phyloP scores from a whole-genome alignment of 495 filamentous ascomycete species.

The Trichoderma virens region DNA sequence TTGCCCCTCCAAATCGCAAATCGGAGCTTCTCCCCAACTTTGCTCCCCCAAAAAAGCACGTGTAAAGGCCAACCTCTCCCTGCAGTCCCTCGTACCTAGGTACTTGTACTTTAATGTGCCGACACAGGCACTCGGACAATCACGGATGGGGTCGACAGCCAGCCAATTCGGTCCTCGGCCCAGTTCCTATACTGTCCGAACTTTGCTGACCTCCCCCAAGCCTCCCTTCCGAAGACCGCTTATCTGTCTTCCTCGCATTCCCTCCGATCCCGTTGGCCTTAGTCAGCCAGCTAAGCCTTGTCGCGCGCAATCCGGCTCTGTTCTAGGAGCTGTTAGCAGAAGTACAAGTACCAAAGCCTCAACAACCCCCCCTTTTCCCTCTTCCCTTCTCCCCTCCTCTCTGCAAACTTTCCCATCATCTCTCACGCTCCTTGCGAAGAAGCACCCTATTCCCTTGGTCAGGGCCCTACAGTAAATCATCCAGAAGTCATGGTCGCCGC shows the following conservation, averaged over 20 bases:
- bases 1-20: background rate
- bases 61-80: background rate
- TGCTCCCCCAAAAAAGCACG: background rate
- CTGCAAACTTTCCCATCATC: constrained; percentile 14
- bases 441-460: constrained; percentile 88
- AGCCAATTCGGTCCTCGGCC: background rate
- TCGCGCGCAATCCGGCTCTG: constrained; percentile 2
- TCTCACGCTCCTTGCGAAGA: constrained; percentile 53
- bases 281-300: constrained; percentile 8
- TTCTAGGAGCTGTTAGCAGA: background rate
- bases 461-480: constrained; percentile 55
- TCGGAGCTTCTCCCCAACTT: background rate
- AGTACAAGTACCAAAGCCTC: constrained; percentile 4
- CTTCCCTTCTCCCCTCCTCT: constrained; percentile 5
- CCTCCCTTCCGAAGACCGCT: background rate
- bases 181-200: background rate
- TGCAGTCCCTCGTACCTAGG: no score
- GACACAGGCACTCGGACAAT: background rate
- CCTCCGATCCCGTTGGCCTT: background rate
- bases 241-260: background rate
- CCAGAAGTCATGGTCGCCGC: constrained; percentile 47
- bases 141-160: background rate
- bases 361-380: constrained; percentile 3
- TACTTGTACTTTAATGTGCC: no score
- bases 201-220: constrained; percentile 1